Evolutionary conservation across 352 stramenopile genomes (phyloP), one percentile per base, ranked within the genome.

Genomic region (Detonula confervacea): DNA sequence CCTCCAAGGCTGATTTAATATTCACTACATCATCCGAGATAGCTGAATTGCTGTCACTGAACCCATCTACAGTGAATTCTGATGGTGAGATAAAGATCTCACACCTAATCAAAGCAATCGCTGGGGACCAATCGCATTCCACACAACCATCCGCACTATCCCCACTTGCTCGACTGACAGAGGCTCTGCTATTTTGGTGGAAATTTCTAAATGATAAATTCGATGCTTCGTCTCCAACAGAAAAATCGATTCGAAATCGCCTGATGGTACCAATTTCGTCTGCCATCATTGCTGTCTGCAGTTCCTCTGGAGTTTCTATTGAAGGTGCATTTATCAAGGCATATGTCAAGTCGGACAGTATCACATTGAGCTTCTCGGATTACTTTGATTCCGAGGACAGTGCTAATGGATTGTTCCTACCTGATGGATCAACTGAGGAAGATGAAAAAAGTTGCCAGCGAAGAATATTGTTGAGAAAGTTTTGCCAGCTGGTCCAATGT

Each of bases 331-430:
- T 46, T 44, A n/a, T 18, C 8, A 25, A 69, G 27, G 29, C 37
- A n/a, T 16, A 73, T 39, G 29, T 69, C 1, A 76, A 60, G 27
- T 56, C 57, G n/a, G 55, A 57, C 16, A 78, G 74, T 52, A 57
- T 2, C 42, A 57, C 30, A 44, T 44, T 66, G 29, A 81, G 30
- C 29, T 77, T 90, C 24, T 81, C 72, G 6, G 83, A 91, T 67
- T 93, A 88, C 54, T 91, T 87, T 59, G 88, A 93, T 77, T 90
- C 84, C 16, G 90, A 94, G 69, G 78, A 74, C 24, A 93, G 87
- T 73, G 75, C 78, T 0, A 87, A 90, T 62, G 71, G 83, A 14
- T 80, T 65, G 11, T 79, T 84, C 61, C 76, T 75, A 12, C 18
- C 68, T 18, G 73, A 83, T 49, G 61, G 61, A 44, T 52, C 55